Conservation (phyloP, 768 basidiomycete species). For the Leccinum longicurvipes region DNA sequence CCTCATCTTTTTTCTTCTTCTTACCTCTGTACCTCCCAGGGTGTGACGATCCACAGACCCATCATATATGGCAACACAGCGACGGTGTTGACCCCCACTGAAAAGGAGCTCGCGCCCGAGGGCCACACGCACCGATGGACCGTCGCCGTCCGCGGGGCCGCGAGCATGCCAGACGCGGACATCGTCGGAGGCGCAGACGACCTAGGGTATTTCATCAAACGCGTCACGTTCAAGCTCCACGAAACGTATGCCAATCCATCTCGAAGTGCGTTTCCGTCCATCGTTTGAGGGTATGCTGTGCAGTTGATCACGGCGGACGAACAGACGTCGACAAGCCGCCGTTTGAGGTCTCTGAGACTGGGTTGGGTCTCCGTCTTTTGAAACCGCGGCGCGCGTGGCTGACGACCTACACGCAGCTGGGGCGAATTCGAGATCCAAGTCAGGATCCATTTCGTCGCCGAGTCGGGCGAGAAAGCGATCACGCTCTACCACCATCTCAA, state of each 20-base stretch:
- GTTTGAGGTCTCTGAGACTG: constrained; percentile 94
- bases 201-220: constrained; percentile 86
- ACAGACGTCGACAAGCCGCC: constrained; percentile 89
- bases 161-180: constrained; percentile 67
- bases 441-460: constrained; percentile 81
- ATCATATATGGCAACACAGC: constrained; percentile 97
- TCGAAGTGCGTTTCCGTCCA: constrained; percentile 58
- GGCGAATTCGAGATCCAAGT: constrained; percentile 98
- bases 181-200: constrained; percentile 90
- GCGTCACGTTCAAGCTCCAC: constrained; percentile 96
- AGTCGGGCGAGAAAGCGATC: constrained; percentile 89
- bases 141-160: constrained; percentile 87
- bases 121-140: constrained; percentile 98
- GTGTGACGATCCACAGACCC: constrained; percentile 81
- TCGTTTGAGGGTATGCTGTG: background rate
- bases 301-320: background rate
- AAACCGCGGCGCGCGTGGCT: background rate
- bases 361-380: constrained; percentile 43
- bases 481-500: constrained; percentile 91
- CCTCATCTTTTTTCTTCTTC: background rate
- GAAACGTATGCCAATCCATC: constrained; percentile 93
- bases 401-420: constrained; percentile 54
- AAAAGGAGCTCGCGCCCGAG: constrained; percentile 53
- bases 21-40: constrained; percentile 42
- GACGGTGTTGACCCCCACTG: constrained; percentile 67